Base-by-base conservation (phyloP, 495 filamentous ascomycete species). In the Penicillium odoratum region DNA sequence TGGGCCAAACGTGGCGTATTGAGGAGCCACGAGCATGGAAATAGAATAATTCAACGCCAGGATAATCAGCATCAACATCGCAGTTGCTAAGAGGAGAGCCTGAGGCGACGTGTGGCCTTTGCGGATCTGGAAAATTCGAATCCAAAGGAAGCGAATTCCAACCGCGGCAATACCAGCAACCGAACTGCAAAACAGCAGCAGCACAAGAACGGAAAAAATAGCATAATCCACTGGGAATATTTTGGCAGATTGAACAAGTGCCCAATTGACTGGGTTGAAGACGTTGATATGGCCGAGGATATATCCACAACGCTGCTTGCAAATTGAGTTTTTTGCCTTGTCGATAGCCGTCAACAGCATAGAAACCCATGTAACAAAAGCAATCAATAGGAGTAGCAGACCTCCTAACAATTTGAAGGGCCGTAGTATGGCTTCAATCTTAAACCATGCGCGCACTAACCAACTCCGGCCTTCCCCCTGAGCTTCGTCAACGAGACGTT, bases 331-430 rank as follows among this genome's bases (percentile, higher is more conserved):
- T 63, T 88, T 91, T 16, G 91, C 89, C 74, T 98, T 98, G 80
- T 98, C 94, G 69, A 97, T 93, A 58, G 86, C 86, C 0, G 93
- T 98, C 65, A 98, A 85, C 53, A 98, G 82, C 95, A 98, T 98
- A 30, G 89, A 93, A 8, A 87, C 80, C 85, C 91, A 97, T 59
- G 92, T 81, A 21, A 93, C 54, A 30, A 96, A 70, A 8, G 88
- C 76, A 28, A 96, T 57, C 16, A 87, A 55, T 3, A 96, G 76
- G 16, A 97, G 75, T 7, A 96, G 52, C 52, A 97, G 81, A 16
- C 94, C 95, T 13, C 89, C 88, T 26, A 97, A 62, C 26, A 98
- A 85, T 71, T 93, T 94, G 60, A 98, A 74, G 0, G 94, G 94
- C 15, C 92, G 82, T 68, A 88, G 81, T 40, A 94, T 66, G 13